Evolutionary conservation across 2,329 filamentous ascomycete species (phyloP).

Genomic region (Nannizziopsis arthrosporioides): DNA sequence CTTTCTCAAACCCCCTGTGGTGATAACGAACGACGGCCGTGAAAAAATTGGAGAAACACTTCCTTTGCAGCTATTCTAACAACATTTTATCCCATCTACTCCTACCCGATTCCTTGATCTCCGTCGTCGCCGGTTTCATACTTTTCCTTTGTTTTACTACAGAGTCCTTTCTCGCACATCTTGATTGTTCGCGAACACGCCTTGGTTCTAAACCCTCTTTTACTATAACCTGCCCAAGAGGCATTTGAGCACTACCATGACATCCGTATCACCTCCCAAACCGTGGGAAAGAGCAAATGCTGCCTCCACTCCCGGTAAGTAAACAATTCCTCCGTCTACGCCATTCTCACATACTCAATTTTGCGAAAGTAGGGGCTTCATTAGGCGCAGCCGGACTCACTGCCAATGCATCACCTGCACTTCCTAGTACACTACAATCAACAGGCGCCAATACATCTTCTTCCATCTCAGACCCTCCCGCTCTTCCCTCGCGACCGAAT

Average conservation of each 20-base stretch:
- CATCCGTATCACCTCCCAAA: conserved; percentile 73
- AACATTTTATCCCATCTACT: no score
- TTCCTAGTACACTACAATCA: neutral
- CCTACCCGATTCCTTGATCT: conserved; percentile 20
- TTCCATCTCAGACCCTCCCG: conserved; percentile 45
- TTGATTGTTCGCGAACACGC: no score
- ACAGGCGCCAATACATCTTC: conserved; percentile 25
- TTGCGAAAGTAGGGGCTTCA: neutral
- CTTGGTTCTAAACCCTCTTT: no score
- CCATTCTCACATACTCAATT: neutral
- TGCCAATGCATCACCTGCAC: neutral
- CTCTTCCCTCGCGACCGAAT: conserved; percentile 68
- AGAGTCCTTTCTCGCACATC: no score
- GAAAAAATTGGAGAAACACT: no score
- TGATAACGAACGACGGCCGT: no score
- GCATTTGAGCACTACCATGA: conserved; percentile 32
- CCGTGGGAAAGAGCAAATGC: conserved; percentile 77
- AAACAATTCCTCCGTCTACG: conserved; percentile 2
- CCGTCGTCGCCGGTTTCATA: conserved; percentile 21
- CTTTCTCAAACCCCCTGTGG: neutral
- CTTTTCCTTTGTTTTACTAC: conserved; percentile 22
- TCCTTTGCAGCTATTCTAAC: no score
- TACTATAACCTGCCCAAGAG: neutral
- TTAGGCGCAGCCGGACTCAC: neutral
- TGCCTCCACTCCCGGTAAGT: conserved; percentile 41